Evolutionary conservation across 495 filamentous ascomycete genomes (phyloP), one percentile per base, ranked within the genome.

Genomic region (Penicillium flavigenum): DNA sequence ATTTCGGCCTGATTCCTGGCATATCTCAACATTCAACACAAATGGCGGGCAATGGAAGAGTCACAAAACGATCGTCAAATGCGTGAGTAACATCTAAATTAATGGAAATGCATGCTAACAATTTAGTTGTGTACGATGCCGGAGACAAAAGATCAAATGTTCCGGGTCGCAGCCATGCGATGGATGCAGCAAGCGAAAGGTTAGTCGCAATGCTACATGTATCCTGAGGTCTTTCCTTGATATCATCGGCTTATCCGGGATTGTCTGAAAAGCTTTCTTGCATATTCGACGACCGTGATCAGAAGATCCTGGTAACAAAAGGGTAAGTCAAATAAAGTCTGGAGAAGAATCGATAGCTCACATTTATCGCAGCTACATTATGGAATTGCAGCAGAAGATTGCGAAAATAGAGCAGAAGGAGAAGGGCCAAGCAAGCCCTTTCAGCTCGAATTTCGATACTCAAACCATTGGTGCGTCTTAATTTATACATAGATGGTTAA

Each of bases 141-240:
- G 76, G 42, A 67, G 73, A 41, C 76, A 79, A 46, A 79, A 79
- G 54, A 76, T 77, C 56, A 77, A 73, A 55, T 77, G 75, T 46
- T 74, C 75, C 17, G 75, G 72, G 16, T 68, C 68, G 6, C 66
- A 71, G 56, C 74, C 76, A 8, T 79, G 76, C 61, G 69, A 73
- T 27, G 66, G 66, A 7, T 79, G 75, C 60, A 75, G 54, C 48
- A 79, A 76, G 53, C 72, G 72, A 31, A 75, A 26, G 24, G 24
- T 26, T 26, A 26, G 24, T 26, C 24, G 6, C 4, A 6, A 26
- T 26, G 24, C 24, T 26, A 26, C 24, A 26, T 26, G 24, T 26
- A 26, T 26, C 24, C 3, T 26, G 24, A 24, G 3, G 24, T 6
- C 24, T 26, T 24, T 24, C 24, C 4, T 4, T 26, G 24, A 26